Evolutionary conservation across 179 eudicot genomes (phyloP).

Genomic region (Patellifolia procumbens): DNA sequence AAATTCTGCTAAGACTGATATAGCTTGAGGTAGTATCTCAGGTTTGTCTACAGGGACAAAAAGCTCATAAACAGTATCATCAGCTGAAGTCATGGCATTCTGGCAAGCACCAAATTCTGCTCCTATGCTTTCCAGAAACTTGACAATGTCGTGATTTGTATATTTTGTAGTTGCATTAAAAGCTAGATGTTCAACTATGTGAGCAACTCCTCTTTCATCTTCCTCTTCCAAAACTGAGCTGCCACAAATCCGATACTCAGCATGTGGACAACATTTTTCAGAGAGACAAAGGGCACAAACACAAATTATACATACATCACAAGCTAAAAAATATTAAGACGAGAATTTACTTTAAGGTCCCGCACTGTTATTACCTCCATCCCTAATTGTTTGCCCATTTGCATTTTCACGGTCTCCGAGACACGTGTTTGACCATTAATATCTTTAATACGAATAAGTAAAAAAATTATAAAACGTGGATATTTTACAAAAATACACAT

Average conservation of each 20-base stretch:
- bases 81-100: conserved; percentile 80
- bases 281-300: neutral
- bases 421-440: no score
- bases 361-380: no score
- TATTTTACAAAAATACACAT: no score
- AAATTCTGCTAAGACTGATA: conserved; percentile 75
- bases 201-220: conserved; percentile 83
- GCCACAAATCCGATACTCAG: conserved; percentile 44
- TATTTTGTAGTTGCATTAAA: conserved; percentile 85
- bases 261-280: conserved; percentile 9
- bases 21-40: conserved; percentile 74
- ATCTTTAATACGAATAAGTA: no score
- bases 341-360: neutral
- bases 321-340: neutral
- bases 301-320: neutral
- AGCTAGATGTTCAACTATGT: conserved; percentile 84
- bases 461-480: no score
- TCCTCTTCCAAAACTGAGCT: conserved; percentile 85
- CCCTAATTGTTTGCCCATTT: no score
- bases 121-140: conserved; percentile 82
- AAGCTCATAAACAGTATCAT: conserved; percentile 82
- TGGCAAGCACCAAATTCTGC: conserved; percentile 91
- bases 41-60: conserved; percentile 92
- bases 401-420: no score
- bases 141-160: conserved; percentile 78